These are phyloP conservation scores for Nissolia schottii DNA, from an alignment of 306 rosid genomes.

Conservation along the genomic window DNA sequence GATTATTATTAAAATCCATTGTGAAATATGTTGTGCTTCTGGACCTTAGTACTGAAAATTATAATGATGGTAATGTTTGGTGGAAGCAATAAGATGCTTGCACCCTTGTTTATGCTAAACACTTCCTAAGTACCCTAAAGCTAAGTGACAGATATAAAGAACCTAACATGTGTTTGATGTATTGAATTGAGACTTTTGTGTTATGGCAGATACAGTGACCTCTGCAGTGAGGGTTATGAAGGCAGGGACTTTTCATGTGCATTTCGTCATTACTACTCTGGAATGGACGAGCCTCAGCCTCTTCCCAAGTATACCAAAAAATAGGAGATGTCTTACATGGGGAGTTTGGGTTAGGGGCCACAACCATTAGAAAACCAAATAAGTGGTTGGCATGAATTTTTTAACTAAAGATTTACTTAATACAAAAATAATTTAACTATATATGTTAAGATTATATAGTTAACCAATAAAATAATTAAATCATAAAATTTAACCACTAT, in stretches of 20 bases:
- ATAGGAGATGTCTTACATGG: too few relatives aligned
- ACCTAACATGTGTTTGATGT: neutral
- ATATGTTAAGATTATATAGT: too few relatives aligned
- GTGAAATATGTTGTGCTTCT: neutral
- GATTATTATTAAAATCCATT: neutral
- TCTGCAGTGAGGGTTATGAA: slow-evolving; percentile 67
- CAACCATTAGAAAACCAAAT: too few relatives aligned
- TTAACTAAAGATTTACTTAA: too few relatives aligned
- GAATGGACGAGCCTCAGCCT: slow-evolving; percentile 49
- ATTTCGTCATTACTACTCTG: slow-evolving; percentile 72
- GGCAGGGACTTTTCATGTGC: slow-evolving; percentile 71
- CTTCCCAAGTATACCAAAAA: too few relatives aligned
- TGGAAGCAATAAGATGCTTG: neutral
- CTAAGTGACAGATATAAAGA: neutral
- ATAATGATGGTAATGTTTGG: neutral
- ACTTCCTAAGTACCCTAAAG: neutral
- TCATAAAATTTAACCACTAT: too few relatives aligned
- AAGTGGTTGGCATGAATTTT: too few relatives aligned
- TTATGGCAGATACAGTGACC: slow-evolving; percentile 60
- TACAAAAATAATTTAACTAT: too few relatives aligned
- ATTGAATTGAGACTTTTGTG: slow-evolving; percentile 11
- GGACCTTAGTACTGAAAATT: neutral
- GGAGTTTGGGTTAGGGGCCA: too few relatives aligned
- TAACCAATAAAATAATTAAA: neutral
- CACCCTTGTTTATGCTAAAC: neutral